phyloP scores from a whole-genome alignment of 148 eudicot genomes.

The Diospyros lotus region DNA sequence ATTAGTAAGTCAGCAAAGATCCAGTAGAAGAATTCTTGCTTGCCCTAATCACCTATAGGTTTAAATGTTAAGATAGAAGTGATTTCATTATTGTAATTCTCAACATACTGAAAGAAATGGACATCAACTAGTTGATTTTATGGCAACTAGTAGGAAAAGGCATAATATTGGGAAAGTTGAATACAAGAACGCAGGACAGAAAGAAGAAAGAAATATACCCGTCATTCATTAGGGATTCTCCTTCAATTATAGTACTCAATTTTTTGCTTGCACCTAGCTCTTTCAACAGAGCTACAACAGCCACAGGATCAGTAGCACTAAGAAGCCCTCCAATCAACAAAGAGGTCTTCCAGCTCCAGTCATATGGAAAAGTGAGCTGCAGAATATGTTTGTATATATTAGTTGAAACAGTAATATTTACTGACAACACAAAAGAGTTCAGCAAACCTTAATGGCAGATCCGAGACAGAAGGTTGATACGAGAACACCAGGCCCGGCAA shows the following conservation, averaged over 20 bases:
- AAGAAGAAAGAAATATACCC: slow-evolving; percentile 48
- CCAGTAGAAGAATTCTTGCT: too few relatives aligned
- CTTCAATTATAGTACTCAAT: slow-evolving; percentile 86
- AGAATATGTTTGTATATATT: slow-evolving; percentile 2
- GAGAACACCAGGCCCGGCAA: slow-evolving; percentile 96
- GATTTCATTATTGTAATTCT: too few relatives aligned
- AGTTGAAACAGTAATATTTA: slow-evolving; percentile 3
- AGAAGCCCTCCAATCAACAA: slow-evolving; percentile 93
- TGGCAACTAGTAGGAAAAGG: not conserved
- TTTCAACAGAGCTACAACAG: slow-evolving; percentile 90
- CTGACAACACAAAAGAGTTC: not conserved
- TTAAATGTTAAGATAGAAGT: too few relatives aligned
- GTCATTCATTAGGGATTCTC: slow-evolving; percentile 98
- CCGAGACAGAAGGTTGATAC: slow-evolving; percentile 91
- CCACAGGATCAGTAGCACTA: slow-evolving; percentile 99
- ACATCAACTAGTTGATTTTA: not conserved
- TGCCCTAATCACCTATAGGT: too few relatives aligned
- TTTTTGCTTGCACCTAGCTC: slow-evolving; percentile 99
- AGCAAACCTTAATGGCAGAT: slow-evolving; percentile 71
- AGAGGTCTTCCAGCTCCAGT: slow-evolving; percentile 91
- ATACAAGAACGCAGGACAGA: not conserved
- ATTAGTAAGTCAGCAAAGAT: too few relatives aligned
- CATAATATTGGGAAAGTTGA: not conserved
- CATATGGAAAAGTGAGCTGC: slow-evolving; percentile 80
- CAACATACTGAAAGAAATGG: too few relatives aligned